phyloP scores from a whole-genome alignment of 2,329 filamentous ascomycete species.

The Cladorrhinum sp. region DNA sequence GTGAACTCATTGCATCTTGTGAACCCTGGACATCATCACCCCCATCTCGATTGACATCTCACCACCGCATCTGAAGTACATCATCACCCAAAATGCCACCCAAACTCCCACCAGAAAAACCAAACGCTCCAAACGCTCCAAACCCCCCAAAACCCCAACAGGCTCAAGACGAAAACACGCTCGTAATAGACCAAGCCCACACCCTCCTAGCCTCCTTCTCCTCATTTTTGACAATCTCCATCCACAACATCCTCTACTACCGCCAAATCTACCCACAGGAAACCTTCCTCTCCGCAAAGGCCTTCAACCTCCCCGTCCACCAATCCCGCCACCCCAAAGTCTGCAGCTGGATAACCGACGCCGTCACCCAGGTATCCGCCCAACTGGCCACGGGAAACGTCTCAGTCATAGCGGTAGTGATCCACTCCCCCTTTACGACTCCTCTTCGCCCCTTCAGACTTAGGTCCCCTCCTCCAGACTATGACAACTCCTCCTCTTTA shows the following conservation, averaged over 20 bases:
- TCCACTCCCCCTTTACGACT: constrained; percentile 37
- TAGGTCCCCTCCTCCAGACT: too few relatives aligned
- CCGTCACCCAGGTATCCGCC: constrained; percentile 66
- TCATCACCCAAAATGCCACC: too few relatives aligned
- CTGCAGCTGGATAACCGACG: constrained; percentile 81
- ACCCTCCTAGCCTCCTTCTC: constrained; percentile 67
- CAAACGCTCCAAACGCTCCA: background rate
- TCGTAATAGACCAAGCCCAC: constrained; percentile 31
- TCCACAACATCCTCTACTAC: constrained; percentile 84
- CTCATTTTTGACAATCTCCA: constrained; percentile 75
- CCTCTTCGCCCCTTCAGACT: background rate
- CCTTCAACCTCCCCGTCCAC: constrained; percentile 79
- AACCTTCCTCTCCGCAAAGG: constrained; percentile 75
- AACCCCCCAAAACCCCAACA: background rate
- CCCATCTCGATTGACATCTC: too few relatives aligned
- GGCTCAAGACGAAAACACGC: constrained; percentile 27
- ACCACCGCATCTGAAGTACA: too few relatives aligned
- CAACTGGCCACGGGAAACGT: constrained; percentile 62
- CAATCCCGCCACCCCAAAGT: constrained; percentile 84
- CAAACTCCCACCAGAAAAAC: background rate
- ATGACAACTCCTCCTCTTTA: constrained; percentile 25
- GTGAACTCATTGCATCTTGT: background rate
- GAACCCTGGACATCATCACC: background rate
- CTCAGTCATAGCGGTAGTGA: constrained; percentile 46
- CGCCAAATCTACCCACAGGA: constrained; percentile 72